These are phyloP conservation scores for Mycena sanguinolenta DNA, from an alignment of 768 basidiomycete species.

Conservation along the genomic window DNA sequence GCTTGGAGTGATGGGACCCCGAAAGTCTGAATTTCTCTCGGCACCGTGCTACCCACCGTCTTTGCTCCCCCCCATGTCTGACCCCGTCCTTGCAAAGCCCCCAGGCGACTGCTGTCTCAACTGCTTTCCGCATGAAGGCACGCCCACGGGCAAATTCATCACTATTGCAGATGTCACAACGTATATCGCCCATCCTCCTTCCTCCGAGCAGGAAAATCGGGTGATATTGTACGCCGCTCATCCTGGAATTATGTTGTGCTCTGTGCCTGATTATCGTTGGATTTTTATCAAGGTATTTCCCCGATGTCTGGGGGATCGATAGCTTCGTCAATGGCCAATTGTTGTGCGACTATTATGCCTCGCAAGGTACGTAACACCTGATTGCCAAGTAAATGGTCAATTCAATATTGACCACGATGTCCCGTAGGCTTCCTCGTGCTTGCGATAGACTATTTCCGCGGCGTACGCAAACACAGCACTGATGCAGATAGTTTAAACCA, in stretches of 20 bases:
- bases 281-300: slow-evolving; percentile 52
- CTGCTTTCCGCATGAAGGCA: slow-evolving; percentile 54
- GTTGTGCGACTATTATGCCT: slow-evolving; percentile 56
- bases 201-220: slow-evolving; percentile 16
- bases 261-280: slow-evolving; percentile 1
- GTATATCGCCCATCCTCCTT: slow-evolving; percentile 52
- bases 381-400: background rate
- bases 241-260: background rate
- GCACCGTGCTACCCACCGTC: background rate
- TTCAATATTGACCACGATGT: too few relatives aligned
- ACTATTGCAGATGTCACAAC: slow-evolving; percentile 48
- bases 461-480: slow-evolving; percentile 33
- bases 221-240: slow-evolving; percentile 28
- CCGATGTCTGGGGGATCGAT: slow-evolving; percentile 60
- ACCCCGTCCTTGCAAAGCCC: slow-evolving; percentile 44
- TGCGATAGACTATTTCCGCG: slow-evolving; percentile 62
- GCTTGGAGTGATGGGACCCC: too few relatives aligned
- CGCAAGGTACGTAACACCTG: slow-evolving; percentile 44
- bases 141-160: slow-evolving; percentile 44
- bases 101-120: slow-evolving; percentile 57
- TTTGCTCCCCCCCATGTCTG: slow-evolving; percentile 19
- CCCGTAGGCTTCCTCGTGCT: slow-evolving; percentile 40
- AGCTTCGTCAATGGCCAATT: slow-evolving; percentile 59
- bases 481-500: background rate
- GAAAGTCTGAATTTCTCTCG: too few relatives aligned